Base-by-base conservation (phyloP, 164 flowering plant species). In the Protea cynaroides region DNA sequence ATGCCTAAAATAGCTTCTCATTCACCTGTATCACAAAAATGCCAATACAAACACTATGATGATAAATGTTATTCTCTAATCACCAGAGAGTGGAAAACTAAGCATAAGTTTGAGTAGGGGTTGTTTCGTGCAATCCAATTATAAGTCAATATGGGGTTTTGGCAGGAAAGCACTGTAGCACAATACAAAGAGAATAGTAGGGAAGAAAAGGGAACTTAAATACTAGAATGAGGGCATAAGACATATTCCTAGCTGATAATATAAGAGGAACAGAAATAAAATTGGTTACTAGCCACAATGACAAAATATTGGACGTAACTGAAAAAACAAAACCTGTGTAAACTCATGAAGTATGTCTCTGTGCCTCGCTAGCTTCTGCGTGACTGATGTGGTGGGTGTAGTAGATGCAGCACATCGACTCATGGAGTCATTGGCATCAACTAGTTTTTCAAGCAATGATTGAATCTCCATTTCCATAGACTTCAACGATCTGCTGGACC, bases 391-490 rank as follows among this genome's bases (percentile, higher is more conserved):
- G 53, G 98, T 80, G 34, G 96, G 81, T 18, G 89, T 71, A 56
- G 98, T 90, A 68, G 97, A 86, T 61, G 91, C 88, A 75, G 97
- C 98, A 84, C 98, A 94, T 59, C 96, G 78, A 62, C 97, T 90
- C 98, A 94, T 90, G 14, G 98, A 71, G 74, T 94, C 98, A 75
- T 94, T 94, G 60, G 79, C 74, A 71, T 94, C 98, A 52, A 81
- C 69, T 49, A 94, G 82, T 81, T 87, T 90, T 77, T 94, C 98
- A 50, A 94, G 95, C 78, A 85, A 79, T 7, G 97, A 90, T 29
- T 90, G 84, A 65, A 94, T 94, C 79, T 94, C 98, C 89, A 90
- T 93, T 80, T 93, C 97, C 97, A 86, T 93, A 8, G 98, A 93
- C 73, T 90, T 87, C 96, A 97, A 90, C 47, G 98, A 94, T 77